A percentile compares a stretch with the other conserved stretches of the same genome.
phyloP scores from a whole-genome alignment of 2,329 filamentous ascomycete genomes.

The Nannizziopsis barbatae region DNA sequence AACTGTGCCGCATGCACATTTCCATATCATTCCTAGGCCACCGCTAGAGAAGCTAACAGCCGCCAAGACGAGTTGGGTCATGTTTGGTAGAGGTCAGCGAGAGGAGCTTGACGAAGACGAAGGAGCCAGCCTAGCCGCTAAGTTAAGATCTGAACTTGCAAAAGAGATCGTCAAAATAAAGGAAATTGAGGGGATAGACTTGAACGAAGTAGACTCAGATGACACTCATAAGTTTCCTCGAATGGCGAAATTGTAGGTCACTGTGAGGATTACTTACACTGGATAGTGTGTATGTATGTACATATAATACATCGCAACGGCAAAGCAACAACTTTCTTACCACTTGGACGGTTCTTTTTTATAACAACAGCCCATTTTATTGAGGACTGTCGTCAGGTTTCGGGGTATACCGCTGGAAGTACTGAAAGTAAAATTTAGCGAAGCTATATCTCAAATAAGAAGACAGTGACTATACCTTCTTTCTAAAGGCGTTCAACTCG shows the following conservation, averaged over 20 bases:
- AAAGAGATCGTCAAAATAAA: slow-evolving; percentile 28
- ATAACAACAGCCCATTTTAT: too few relatives aligned
- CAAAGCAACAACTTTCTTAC: too few relatives aligned
- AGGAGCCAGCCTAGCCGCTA: slow-evolving; percentile 27
- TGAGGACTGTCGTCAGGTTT: too few relatives aligned
- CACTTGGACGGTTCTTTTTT: too few relatives aligned
- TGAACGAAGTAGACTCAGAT: slow-evolving; percentile 14
- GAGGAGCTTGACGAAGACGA: slow-evolving; percentile 40
- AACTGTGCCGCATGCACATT: slow-evolving; percentile 87
- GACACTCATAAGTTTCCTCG: neutral
- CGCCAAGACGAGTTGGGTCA: slow-evolving; percentile 28
- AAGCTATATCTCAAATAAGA: neutral
- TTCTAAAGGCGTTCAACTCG: slow-evolving; percentile 57
- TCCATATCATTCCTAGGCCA: slow-evolving; percentile 82
- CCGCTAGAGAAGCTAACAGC: slow-evolving; percentile 21
- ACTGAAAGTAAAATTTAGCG: neutral
- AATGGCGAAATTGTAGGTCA: slow-evolving; percentile 8
- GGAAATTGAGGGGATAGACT: slow-evolving; percentile 29
- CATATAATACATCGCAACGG: neutral
- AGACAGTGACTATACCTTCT: slow-evolving; percentile 32
- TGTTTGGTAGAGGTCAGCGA: slow-evolving; percentile 39
- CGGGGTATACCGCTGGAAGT: slow-evolving; percentile 5
- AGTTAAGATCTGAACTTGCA: slow-evolving; percentile 30
- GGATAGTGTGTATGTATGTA: neutral
- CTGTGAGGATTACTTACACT: neutral